A percentile compares a stretch with the other conserved stretches of the same genome.
Evolutionary conservation across 2,329 filamentous ascomycete genomes (phyloP).

Genomic region (Paecilomyces variotii): DNA sequence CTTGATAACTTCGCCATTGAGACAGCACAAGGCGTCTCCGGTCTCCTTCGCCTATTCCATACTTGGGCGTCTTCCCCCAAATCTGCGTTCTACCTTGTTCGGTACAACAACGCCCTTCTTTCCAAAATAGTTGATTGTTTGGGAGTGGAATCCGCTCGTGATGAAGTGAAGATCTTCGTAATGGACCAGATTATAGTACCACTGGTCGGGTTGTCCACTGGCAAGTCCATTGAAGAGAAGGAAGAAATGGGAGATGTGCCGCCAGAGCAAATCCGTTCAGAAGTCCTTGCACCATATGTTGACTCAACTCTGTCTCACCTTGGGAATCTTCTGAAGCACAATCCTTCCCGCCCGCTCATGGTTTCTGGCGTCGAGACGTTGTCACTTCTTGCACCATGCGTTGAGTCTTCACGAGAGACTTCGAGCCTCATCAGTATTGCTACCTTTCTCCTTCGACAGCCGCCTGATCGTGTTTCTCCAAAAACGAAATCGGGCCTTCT

Average conservation of each 20-base stretch:
- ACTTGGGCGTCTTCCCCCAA: conserved; percentile 66
- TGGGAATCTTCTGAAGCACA: conserved; percentile 47
- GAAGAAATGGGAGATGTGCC: conserved; percentile 36
- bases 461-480: conserved; percentile 72
- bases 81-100: conserved; percentile 62
- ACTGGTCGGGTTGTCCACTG: conserved; percentile 54
- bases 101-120: conserved; percentile 54
- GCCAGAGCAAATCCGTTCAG: conserved; percentile 24
- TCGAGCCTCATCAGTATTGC: conserved; percentile 72
- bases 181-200: conserved; percentile 65
- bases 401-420: conserved; percentile 56
- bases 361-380: conserved; percentile 72
- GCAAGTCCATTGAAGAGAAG: conserved; percentile 45
- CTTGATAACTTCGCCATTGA: conserved; percentile 72
- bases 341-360: conserved; percentile 63
- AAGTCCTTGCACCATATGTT: conserved; percentile 49
- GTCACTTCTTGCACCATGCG: conserved; percentile 64
- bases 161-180: conserved; percentile 77
- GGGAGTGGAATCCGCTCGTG: conserved; percentile 64
- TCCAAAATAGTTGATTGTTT: conserved; percentile 65
- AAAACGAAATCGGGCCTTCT: conserved; percentile 76
- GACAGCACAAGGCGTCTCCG: conserved; percentile 83
- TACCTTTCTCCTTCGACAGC: conserved; percentile 73
- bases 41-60: conserved; percentile 68
- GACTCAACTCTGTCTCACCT: conserved; percentile 54